Conservation (phyloP, 805 yeast species). For the Ogataea nonfermentans region DNA sequence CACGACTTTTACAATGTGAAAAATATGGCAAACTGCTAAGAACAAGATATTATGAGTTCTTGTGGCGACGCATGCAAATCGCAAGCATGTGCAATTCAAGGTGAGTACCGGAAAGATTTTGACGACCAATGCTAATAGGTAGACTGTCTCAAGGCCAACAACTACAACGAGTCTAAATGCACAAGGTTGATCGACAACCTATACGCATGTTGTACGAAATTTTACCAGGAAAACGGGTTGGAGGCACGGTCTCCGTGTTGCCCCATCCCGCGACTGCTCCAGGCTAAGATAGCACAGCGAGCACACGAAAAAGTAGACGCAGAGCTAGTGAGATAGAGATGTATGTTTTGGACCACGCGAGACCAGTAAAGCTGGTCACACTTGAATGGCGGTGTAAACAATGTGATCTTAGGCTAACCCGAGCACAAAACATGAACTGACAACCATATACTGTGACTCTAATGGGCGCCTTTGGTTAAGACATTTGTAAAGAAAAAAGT, state of each 20-base stretch:
- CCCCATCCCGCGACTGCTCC: slow-evolving; percentile 64
- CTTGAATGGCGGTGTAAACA: slow-evolving; percentile 10
- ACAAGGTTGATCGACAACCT: slow-evolving; percentile 63
- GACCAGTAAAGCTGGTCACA: slow-evolving; percentile 6
- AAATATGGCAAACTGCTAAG: neutral
- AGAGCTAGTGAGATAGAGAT: slow-evolving; percentile 34
- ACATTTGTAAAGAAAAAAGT: slow-evolving; percentile 22
- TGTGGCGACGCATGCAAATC: slow-evolving; percentile 59
- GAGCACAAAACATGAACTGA: slow-evolving; percentile 73
- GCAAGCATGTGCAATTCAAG: slow-evolving; percentile 79
- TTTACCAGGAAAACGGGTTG: slow-evolving; percentile 59
- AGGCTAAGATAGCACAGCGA: slow-evolving; percentile 65
- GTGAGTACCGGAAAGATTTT: slow-evolving; percentile 34
- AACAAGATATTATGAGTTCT: slow-evolving; percentile 2
- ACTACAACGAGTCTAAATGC: slow-evolving; percentile 75
- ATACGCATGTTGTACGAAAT: slow-evolving; percentile 70
- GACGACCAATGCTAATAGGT: neutral
- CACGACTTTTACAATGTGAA: slow-evolving; percentile 8
- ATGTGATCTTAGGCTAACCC: slow-evolving; percentile 83
- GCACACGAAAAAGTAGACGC: slow-evolving; percentile 59
- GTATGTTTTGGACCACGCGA: slow-evolving; percentile 76
- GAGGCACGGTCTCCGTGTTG: slow-evolving; percentile 71
- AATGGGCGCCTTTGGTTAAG: slow-evolving; percentile 70
- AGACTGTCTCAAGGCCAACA: slow-evolving; percentile 62
- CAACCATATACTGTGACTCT: slow-evolving; percentile 62